phyloP scores from a whole-genome alignment of 768 basidiomycete species.

The Rhodotorula taiwanensis region DNA sequence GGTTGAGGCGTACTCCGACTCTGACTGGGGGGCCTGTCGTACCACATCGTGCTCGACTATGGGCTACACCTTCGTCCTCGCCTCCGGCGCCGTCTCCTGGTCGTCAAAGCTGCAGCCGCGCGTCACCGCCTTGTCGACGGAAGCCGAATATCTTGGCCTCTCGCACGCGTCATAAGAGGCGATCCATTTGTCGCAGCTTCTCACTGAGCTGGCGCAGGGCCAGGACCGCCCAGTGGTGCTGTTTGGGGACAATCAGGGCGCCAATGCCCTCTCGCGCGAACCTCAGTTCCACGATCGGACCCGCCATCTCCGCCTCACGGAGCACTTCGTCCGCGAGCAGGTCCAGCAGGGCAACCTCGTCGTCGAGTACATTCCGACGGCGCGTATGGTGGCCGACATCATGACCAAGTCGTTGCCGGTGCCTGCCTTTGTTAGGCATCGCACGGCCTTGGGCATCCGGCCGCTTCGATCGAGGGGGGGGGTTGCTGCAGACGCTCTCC shows the following conservation, averaged over 20 bases:
- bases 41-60: no score
- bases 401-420: constrained; percentile 40
- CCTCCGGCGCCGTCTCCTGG: no score
- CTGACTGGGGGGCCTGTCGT: no score
- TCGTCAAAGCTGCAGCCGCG: no score
- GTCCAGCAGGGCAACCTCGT: constrained; percentile 36
- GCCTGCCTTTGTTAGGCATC: not conserved
- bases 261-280: constrained; percentile 44
- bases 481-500: constrained; percentile 11
- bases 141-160: no score
- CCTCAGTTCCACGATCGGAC: constrained; percentile 43
- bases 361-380: constrained; percentile 36
- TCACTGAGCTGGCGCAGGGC: no score
- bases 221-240: no score
- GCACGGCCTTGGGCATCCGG: not conserved
- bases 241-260: constrained; percentile 42
- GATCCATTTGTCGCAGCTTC: no score
- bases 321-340: constrained; percentile 45
- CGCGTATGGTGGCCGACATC: constrained; percentile 40
- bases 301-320: constrained; percentile 47
- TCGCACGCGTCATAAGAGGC: no score
- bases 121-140: no score
- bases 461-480: constrained; percentile 2
- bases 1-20: no score
- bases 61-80: no score